Evolutionary conservation across 208 protist genomes (phyloP).

Genomic region (Acanthamoeba castellanii): DNA sequence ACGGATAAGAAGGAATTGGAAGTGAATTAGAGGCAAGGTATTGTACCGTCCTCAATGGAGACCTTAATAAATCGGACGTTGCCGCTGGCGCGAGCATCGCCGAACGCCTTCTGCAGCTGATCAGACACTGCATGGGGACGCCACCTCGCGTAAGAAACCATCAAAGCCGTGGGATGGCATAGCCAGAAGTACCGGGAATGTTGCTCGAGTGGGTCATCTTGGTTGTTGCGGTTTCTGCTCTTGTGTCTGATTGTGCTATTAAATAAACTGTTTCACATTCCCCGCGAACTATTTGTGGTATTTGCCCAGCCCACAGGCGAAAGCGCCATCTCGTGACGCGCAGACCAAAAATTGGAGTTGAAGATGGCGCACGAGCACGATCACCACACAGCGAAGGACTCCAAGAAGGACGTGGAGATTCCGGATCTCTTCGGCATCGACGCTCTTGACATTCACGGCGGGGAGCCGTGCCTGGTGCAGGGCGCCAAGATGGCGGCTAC

Average conservation of each 20-base stretch:
- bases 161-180: neutral
- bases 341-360: neutral
- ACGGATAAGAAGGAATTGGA: neutral
- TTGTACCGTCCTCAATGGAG: slow-evolving; percentile 29
- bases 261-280: neutral
- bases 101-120: slow-evolving; percentile 22
- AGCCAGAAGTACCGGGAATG: neutral
- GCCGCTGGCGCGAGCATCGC: neutral
- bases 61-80: neutral
- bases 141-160: neutral
- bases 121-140: neutral
- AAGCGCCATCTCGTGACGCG: too few species aligned
- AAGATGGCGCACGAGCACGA: neutral
- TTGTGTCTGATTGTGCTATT: neutral
- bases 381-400: neutral
- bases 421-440: neutral
- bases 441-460: neutral
- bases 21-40: too few species aligned
- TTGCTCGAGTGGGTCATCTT: slow-evolving; percentile 38
- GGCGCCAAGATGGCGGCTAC: slow-evolving; percentile 1
- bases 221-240: neutral
- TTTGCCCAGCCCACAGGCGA: too few species aligned
- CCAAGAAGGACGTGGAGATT: slow-evolving; percentile 1
- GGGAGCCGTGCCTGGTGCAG: neutral
- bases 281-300: neutral